Evolutionary conservation across 139 green algal species (phyloP), one percentile per base, ranked within the genome.

Genomic region (Yamagishiella unicocca): DNA sequence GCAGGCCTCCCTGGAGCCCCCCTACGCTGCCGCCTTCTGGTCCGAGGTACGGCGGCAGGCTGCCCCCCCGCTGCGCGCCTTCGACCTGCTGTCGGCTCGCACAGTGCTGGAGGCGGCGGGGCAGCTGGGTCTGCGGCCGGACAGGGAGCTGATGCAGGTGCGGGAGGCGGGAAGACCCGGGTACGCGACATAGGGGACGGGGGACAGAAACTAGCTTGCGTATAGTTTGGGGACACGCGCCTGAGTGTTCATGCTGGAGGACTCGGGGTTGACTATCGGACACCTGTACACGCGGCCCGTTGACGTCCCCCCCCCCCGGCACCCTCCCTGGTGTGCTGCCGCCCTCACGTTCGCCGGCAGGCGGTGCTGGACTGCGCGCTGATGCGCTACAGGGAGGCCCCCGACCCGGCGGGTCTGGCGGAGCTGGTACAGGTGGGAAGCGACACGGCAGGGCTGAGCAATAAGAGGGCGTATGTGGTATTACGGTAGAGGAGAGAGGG

Each of bases 391-490:
- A 33, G 76, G 35, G 76, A 83, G 37, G 21, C 21, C 0, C 76
- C 76, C 2, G 54, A 71, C 54, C 76, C 76, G 3, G 54, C 29
- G 35, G 76, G 35, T 4, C 55, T 83, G 76, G 54, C 29, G 35
- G 54, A 71, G 54, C 54, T 83, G 76, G 54, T 83, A 54, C 76
- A 72, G 76, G 76, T 83, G 70, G 40, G 71, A 21, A 33, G 71
- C 38, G 31, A 76, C 66, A 25, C n/a, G 17, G 70, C 54, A 14
- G 70, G 38, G 38, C 37, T 4, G 38, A n/a, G 21, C 5, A 12
- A 5, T 14, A 42, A 12, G 37, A 33, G 31, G 12, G 33, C 8
- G 12, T 6, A 74, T 9, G 17, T 74, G n/a, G 66, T 70, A 25
- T 70, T 31, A 7, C 61, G 61, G 10, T 70, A 25, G 7, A 19